A percentile compares a stretch with the other conserved stretches of the same genome.
Evolutionary conservation across 1,139 yeast genomes (phyloP).

Genomic region (Pichia sp.): DNA sequence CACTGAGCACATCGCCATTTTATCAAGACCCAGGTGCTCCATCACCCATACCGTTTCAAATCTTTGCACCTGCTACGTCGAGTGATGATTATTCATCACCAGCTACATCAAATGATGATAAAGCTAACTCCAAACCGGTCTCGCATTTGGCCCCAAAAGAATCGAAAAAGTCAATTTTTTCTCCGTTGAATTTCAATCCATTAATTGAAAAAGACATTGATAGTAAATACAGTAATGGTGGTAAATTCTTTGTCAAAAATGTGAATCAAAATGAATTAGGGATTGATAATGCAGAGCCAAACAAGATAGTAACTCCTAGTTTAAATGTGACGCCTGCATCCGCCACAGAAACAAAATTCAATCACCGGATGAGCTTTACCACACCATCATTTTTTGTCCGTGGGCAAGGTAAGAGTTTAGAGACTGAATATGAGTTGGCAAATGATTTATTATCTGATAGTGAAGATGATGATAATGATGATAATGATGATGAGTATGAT

Average conservation of each 20-base stretch:
- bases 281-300: background rate
- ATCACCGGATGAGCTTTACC: conserved; percentile 1
- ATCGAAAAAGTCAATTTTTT: conserved; percentile 54
- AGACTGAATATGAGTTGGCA: background rate
- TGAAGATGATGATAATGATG: conserved; percentile 17
- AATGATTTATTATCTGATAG: conserved; percentile 21
- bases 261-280: background rate
- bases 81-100: conserved; percentile 18
- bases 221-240: conserved; percentile 79
- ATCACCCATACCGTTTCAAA: conserved; percentile 60
- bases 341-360: background rate
- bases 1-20: conserved; percentile 33
- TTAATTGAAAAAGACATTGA: conserved; percentile 69
- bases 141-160: conserved; percentile 11
- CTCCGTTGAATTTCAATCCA: conserved; percentile 77
- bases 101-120: conserved; percentile 2
- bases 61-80: conserved; percentile 31
- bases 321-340: background rate
- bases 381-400: conserved; percentile 9
- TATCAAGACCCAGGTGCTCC: conserved; percentile 84
- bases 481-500: background rate
- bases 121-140: background rate
- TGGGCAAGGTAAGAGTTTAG: conserved; percentile 7
- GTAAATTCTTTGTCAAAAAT: conserved; percentile 60
- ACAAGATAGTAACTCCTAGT: background rate